Evolutionary conservation across 1,139 yeast species (phyloP), one percentile per base, ranked within the genome.

Genomic region (Taphrina sp.): DNA sequence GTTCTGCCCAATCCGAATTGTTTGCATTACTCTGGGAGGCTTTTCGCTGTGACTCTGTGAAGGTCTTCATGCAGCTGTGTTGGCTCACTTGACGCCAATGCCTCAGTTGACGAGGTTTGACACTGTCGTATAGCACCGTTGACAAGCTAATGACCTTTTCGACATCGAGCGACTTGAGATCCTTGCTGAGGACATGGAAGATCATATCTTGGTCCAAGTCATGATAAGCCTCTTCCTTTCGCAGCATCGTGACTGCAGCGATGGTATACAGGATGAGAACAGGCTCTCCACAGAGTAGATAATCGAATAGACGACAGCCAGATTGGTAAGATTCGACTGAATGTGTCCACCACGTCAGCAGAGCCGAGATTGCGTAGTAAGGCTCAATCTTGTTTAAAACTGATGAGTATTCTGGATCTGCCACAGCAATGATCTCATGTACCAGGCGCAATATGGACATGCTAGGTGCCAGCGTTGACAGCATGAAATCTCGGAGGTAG

Each of bases 401-500:
- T 1, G 71, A 70, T 63, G 77, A 81, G n/a, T 85, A 66, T 2
- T 70, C 67, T 0, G 70, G 69, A 63, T 85, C 94, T 1, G 74
- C 71, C 1, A 65, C 64, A 39, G 73, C 73, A 8, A 87, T 60
- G 1, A 89, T 64, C 2, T 78, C 74, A 0, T 95, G 89, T 2
- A 89, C 78, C 17, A 88, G 68, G 34, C 72, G 70, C 55, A 88
- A 69, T 60, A 86, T 90, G 56, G 77, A 77, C 17, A 86, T 68
- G 0, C 95, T 77, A n/a, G 85, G 78, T 35, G 76, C 75, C 31
- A 90, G 76, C 29, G 80, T 79, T 5, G 82, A 77, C 65, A 86
- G 75, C 95, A 90, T 84, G 66, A 81, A 90, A 69, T 90, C 97
- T 52, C 96, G 74, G 46, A 90, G 70, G 66, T 82, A 85, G 56